Evolutionary conservation across 805 yeast genomes (phyloP).

Genomic region (Starmerella cellae): DNA sequence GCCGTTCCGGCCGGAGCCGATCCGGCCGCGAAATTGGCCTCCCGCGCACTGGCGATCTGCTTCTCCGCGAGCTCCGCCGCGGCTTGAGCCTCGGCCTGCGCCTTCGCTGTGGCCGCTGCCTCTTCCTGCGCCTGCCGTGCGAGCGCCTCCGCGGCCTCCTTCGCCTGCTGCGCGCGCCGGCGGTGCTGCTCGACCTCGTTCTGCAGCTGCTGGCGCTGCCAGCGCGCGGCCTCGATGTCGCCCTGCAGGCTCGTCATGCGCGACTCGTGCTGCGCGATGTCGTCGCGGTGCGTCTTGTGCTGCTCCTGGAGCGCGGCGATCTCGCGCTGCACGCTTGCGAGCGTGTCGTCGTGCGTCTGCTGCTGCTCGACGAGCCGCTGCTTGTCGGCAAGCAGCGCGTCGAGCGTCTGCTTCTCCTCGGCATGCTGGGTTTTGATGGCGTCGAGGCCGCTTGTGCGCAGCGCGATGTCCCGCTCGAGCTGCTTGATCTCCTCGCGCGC

Average conservation of each 20-base stretch:
- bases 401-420: slow-evolving; percentile 6
- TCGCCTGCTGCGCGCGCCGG: slow-evolving; percentile 10
- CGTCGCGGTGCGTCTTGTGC: background rate
- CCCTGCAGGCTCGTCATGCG: slow-evolving; percentile 1
- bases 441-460: slow-evolving; percentile 19
- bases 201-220: slow-evolving; percentile 12
- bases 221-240: slow-evolving; percentile 9
- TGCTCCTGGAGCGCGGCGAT: background rate
- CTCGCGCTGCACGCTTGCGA: background rate
- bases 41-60: background rate
- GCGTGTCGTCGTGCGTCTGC: slow-evolving; percentile 3
- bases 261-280: slow-evolving; percentile 7
- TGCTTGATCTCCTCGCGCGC: slow-evolving; percentile 39
- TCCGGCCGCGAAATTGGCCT: background rate
- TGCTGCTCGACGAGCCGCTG: slow-evolving; percentile 22
- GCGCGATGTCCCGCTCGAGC: slow-evolving; percentile 20
- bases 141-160: slow-evolving; percentile 9
- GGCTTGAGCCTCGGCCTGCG: slow-evolving; percentile 2
- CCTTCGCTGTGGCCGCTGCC: slow-evolving; percentile 9
- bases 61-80: background rate
- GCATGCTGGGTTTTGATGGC: slow-evolving; percentile 21
- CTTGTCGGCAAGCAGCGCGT: slow-evolving; percentile 3
- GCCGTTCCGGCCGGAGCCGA: background rate
- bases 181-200: slow-evolving; percentile 15
- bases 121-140: slow-evolving; percentile 3